Percentiles rank a stretch among this genome's conserved stretches.
phyloP scores from a whole-genome alignment of 768 basidiomycete genomes.

The Ephemerocybe angulata region DNA sequence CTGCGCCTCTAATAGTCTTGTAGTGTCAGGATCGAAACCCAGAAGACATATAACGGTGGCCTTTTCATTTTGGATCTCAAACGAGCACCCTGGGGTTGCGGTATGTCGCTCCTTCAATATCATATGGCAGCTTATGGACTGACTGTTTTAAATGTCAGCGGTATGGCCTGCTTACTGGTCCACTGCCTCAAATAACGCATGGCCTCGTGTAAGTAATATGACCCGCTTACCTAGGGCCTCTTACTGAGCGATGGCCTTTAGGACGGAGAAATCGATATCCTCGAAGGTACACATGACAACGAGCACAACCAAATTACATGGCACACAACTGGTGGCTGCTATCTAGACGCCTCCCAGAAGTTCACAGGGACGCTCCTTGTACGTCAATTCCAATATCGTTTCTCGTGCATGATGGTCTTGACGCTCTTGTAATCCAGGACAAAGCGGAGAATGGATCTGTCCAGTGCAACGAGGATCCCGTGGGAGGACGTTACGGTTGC shows the following conservation, averaged over 20 bases:
- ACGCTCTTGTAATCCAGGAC: neutral
- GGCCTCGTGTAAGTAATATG: constrained; percentile 2
- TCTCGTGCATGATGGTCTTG: neutral
- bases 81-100: constrained; percentile 87
- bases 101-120: constrained; percentile 35
- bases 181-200: neutral
- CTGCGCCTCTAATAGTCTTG: neutral
- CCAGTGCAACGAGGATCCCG: constrained; percentile 51
- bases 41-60: constrained; percentile 64
- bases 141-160: constrained; percentile 31
- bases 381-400: neutral
- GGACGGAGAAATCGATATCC: constrained; percentile 74
- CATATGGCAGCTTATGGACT: neutral
- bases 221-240: too few relatives aligned
- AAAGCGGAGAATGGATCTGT: constrained; percentile 30
- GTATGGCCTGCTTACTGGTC: constrained; percentile 84
- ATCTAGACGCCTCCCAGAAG: neutral
- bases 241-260: neutral
- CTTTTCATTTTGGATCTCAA: constrained; percentile 82
- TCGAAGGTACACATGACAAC: constrained; percentile 83
- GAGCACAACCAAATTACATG: constrained; percentile 81
- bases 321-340: constrained; percentile 47
- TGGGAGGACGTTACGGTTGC: constrained; percentile 66
- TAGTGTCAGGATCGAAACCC: constrained; percentile 76
- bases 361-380: constrained; percentile 21